Conservation (phyloP, 2,329 filamentous ascomycete species). For the Alternaria arborescens region DNA sequence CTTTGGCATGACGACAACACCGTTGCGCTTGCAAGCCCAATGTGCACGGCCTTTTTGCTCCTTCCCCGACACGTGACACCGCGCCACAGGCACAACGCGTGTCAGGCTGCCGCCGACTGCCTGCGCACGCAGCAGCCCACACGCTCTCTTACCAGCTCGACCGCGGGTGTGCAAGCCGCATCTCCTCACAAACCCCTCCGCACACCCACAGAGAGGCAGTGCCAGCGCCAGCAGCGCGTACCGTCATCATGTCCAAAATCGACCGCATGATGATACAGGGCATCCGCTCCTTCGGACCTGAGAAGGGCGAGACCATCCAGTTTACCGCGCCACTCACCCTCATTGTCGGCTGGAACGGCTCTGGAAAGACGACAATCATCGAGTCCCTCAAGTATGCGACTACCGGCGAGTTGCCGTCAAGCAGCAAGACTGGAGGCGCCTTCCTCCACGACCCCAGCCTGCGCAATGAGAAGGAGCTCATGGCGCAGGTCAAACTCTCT, state of each 20-base stretch:
- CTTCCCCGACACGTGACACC: constrained; percentile 9
- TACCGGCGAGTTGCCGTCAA: constrained; percentile 90
- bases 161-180: neutral
- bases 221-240: neutral
- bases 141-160: neutral
- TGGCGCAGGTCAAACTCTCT: constrained; percentile 89
- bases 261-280: constrained; percentile 87
- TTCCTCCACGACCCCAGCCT: constrained; percentile 99
- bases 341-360: constrained; percentile 97
- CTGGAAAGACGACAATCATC: constrained; percentile 98
- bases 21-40: constrained; percentile 10
- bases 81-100: constrained; percentile 2
- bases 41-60: neutral
- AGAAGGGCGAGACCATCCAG: constrained; percentile 77
- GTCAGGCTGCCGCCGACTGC: constrained; percentile 2
- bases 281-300: constrained; percentile 85
- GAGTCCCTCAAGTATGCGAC: constrained; percentile 98
- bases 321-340: constrained; percentile 92
- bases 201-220: neutral
- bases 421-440: constrained; percentile 83
- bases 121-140: neutral
- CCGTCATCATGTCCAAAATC: constrained; percentile 66
- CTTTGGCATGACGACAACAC: constrained; percentile 16
- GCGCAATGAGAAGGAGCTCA: constrained; percentile 83
- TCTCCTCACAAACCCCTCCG: neutral